These are phyloP conservation scores for Boletus sp. DNA, from an alignment of 768 basidiomycete species.

Conservation along the genomic window DNA sequence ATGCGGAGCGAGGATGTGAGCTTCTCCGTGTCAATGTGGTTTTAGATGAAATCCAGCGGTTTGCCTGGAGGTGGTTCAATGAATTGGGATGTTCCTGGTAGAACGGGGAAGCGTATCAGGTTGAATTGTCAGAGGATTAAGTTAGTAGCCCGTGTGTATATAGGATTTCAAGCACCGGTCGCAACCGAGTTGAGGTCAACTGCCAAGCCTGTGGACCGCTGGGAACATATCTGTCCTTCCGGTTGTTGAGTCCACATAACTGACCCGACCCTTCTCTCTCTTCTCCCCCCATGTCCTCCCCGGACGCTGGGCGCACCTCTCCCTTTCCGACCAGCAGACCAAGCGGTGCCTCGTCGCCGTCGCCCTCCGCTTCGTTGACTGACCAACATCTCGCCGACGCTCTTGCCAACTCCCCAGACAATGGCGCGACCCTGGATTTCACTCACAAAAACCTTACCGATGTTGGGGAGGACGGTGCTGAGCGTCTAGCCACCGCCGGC, in stretches of 20 bases:
- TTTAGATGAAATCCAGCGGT: constrained; percentile 44
- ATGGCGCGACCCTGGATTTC: constrained; percentile 81
- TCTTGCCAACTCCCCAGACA: constrained; percentile 63
- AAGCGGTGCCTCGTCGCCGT: constrained; percentile 28
- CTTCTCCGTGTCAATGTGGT: constrained; percentile 92
- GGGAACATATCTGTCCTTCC: constrained; percentile 17
- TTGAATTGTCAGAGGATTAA: neutral
- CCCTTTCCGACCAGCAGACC: constrained; percentile 25
- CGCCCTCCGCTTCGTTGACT: constrained; percentile 44
- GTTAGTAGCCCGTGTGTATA: constrained; percentile 11
- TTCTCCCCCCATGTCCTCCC: constrained; percentile 25
- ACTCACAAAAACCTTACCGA: constrained; percentile 76
- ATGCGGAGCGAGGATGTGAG: constrained; percentile 82
- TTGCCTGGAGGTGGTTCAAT: constrained; percentile 19
- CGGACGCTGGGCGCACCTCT: constrained; percentile 31
- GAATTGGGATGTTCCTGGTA: too few species aligned
- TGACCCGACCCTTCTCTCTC: constrained; percentile 3
- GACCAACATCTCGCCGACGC: constrained; percentile 65
- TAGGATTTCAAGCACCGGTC: constrained; percentile 26
- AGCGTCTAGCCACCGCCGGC: constrained; percentile 68
- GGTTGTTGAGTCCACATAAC: constrained; percentile 12
- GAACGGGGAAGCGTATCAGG: neutral
- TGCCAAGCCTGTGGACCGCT: constrained; percentile 15
- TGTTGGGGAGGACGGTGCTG: constrained; percentile 70
- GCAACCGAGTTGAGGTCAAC: constrained; percentile 26